Conservation (phyloP, 1,284 basidiomycete genomes). For the Coniophora puteana region DNA sequence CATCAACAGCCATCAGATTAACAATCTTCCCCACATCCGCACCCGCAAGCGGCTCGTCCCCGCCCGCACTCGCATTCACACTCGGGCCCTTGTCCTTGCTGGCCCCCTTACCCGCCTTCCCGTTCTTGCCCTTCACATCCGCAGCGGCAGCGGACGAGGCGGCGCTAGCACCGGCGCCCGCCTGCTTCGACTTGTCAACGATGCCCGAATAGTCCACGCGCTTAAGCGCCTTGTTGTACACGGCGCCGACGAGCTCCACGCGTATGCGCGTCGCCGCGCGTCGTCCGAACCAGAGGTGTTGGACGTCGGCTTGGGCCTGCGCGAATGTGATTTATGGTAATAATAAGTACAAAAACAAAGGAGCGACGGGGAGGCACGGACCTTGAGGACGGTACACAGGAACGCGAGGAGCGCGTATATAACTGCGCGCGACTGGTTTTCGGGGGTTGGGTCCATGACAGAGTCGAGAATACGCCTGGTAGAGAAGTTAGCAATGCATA, state of each 20-base stretch:
- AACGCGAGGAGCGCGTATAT: slow-evolving; percentile 61
- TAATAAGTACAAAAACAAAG: background rate
- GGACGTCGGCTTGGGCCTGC: slow-evolving; percentile 53
- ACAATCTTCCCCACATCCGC: slow-evolving; percentile 78
- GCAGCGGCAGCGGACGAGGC: slow-evolving; percentile 13
- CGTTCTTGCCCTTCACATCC: slow-evolving; percentile 18
- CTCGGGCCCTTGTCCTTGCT: slow-evolving; percentile 15
- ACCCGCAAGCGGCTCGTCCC: slow-evolving; percentile 59
- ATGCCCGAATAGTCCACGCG: slow-evolving; percentile 83
- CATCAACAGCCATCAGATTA: slow-evolving; percentile 73
- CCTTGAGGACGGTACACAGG: slow-evolving; percentile 45
- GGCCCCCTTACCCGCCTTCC: slow-evolving; percentile 11
- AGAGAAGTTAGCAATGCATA: background rate
- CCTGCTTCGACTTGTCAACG: slow-evolving; percentile 46
- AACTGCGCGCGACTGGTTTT: slow-evolving; percentile 51
- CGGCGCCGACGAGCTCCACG: slow-evolving; percentile 62
- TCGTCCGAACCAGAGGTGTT: slow-evolving; percentile 65
- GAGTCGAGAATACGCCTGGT: slow-evolving; percentile 35
- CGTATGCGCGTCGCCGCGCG: slow-evolving; percentile 55
- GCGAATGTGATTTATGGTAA: slow-evolving; percentile 6
- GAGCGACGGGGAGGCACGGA: slow-evolving; percentile 6
- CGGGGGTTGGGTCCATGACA: slow-evolving; percentile 25
- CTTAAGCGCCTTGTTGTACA: slow-evolving; percentile 89
- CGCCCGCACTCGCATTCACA: slow-evolving; percentile 16
- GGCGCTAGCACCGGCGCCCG: no score